Percentiles rank a stretch among this genome's conserved stretches.
phyloP scores from a whole-genome alignment of 805 yeast species.

The Saturnispora serradocipensis region DNA sequence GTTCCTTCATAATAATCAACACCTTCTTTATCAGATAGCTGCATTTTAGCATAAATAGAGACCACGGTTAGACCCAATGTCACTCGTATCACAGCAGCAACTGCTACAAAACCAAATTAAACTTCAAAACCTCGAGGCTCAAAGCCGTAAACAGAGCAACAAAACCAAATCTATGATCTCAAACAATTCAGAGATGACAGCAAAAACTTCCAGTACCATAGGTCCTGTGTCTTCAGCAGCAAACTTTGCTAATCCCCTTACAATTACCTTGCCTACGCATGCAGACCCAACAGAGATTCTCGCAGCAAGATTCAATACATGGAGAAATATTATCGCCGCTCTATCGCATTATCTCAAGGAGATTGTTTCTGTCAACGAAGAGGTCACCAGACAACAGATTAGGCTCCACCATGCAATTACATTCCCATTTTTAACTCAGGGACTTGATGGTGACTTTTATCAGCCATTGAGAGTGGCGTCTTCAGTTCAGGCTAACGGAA shows the following conservation, averaged over 20 bases:
- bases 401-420: conserved; percentile 72
- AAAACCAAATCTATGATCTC: conserved; percentile 33
- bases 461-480: conserved; percentile 27
- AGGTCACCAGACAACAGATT: conserved; percentile 72
- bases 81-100: conserved; percentile 34
- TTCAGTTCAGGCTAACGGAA: conserved; percentile 5
- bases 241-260: conserved; percentile 38
- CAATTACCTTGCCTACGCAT: conserved; percentile 42
- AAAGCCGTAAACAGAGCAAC: conserved; percentile 34
- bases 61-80: neutral
- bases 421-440: conserved; percentile 41
- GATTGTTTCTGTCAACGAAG: conserved; percentile 79
- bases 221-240: conserved; percentile 30
- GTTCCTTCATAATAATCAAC: neutral
- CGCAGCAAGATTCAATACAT: conserved; percentile 74
- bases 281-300: conserved; percentile 82
- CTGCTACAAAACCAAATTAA: conserved; percentile 39
- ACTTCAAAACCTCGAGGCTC: conserved; percentile 35
- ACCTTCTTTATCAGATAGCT: neutral
- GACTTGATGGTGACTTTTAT: conserved; percentile 31
- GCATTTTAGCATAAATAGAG: neutral
- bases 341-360: conserved; percentile 69
- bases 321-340: conserved; percentile 75
- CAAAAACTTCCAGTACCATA: conserved; percentile 32
- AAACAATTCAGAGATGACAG: conserved; percentile 27